Conservation (phyloP, 139 green algal species). For the Chlorella ohadii region DNA sequence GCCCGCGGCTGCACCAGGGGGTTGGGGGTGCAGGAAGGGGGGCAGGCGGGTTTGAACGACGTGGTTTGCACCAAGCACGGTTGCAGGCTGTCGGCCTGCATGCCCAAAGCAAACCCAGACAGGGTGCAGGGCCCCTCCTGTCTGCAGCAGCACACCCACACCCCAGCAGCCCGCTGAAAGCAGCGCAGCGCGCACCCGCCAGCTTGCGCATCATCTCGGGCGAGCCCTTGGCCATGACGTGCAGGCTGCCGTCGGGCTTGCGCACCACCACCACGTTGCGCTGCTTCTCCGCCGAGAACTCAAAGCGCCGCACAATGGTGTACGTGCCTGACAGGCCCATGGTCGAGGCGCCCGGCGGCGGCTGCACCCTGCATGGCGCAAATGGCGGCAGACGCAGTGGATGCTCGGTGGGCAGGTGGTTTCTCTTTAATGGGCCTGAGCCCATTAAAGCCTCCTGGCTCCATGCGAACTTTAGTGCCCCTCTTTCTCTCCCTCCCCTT, state of each 20-base stretch:
- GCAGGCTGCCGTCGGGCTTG: conserved; percentile 39
- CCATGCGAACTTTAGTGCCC: no score
- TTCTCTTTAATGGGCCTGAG: no score
- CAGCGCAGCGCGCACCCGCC: conserved; percentile 16
- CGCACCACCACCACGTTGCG: conserved; percentile 72
- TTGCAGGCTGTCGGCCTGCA: no score
- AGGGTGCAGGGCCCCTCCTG: no score
- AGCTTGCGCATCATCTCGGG: conserved; percentile 66
- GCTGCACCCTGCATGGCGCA: conserved; percentile 36
- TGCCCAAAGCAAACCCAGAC: no score
- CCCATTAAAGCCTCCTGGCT: no score
- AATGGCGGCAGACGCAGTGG: no score
- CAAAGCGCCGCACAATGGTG: conserved; percentile 65
- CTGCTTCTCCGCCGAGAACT: conserved; percentile 69
- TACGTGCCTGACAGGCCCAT: conserved; percentile 20
- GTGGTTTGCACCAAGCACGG: no score
- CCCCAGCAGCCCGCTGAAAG: no score
- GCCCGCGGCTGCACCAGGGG: not conserved
- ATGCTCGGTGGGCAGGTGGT: no score
- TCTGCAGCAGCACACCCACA: not conserved
- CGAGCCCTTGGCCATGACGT: conserved; percentile 63
- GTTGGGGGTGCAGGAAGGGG: not conserved
- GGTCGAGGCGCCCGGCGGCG: conserved; percentile 12
- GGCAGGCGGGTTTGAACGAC: no score
- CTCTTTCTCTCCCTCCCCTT: no score